Base-by-base conservation (phyloP, 257 asterid species). In the Nicotiana noctiflora region DNA sequence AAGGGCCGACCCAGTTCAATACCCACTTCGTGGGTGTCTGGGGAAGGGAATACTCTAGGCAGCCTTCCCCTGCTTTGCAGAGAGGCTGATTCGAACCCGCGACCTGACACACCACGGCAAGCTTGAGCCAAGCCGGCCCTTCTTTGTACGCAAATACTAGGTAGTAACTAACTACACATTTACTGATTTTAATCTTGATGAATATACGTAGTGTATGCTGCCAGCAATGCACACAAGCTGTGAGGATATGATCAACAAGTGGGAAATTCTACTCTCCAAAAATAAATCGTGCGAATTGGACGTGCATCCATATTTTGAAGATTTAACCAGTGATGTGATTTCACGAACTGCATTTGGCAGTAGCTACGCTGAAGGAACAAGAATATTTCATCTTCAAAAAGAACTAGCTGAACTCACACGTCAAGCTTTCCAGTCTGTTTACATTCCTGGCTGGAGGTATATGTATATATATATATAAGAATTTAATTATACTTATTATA, bases 401-500 rank as follows among this genome's bases (percentile, higher is more conserved):
- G 92, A 91, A 83, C 90, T 88, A 57, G 89, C 92, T 0, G 87
- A 88, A 79, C 89, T 89, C 70, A 85, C 89, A 0, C 89, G 89
- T 10, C 89, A 87, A 70, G 84, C 85, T 76, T 32, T 89, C 72
- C 85, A 87, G 31, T 86, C 88, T 0, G 89, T 88, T 52, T 89
- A 87, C 18, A 57, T 90, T 66, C 95, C 95, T 2, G 97, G 94
- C 17, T 84, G 86, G 88, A 89, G 93, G 96, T 90, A 87, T 19
- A n/a, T n/a, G n/a, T n/a, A n/a, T n/a, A n/a, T n/a, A n/a, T n/a
- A n/a, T n/a, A 3, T 17, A n/a, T 56, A 40, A 40, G 12, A 3
- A 40, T 40, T 8, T 40, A 40, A 40, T 40, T 40, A 8, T 8
- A 40, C 12, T 40, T 40, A 40, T 2, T 37, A 7, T 2, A 40